Evolutionary conservation across 805 yeast species (phyloP).

Genomic region (Metschnikowia kofuensis): DNA sequence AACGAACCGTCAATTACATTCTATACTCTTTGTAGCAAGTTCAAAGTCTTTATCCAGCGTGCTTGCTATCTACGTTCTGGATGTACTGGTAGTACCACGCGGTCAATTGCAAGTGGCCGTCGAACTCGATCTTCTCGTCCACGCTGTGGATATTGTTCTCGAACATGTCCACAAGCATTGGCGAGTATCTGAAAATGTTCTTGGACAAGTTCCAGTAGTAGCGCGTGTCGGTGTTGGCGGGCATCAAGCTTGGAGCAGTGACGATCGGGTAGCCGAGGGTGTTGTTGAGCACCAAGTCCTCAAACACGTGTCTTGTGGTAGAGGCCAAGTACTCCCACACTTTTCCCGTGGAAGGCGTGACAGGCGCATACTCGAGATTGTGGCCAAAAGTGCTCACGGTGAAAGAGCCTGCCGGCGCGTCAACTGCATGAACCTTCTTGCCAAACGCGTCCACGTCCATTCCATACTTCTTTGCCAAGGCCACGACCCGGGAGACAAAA

Average conservation of each 20-base stretch:
- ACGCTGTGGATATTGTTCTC: constrained; percentile 43
- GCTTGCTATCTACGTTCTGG: constrained; percentile 16
- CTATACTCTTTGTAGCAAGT: neutral
- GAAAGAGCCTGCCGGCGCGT: constrained; percentile 6
- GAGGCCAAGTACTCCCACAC: constrained; percentile 45
- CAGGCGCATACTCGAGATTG: constrained; percentile 14
- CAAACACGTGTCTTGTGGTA: constrained; percentile 44
- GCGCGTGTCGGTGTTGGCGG: constrained; percentile 71
- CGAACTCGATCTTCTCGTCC: constrained; percentile 54
- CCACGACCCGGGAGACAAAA: constrained; percentile 30
- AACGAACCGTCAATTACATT: too few species aligned
- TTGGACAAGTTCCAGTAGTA: constrained; percentile 61
- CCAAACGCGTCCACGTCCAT: constrained; percentile 15
- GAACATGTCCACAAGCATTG: constrained; percentile 31
- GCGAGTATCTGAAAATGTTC: constrained; percentile 60
- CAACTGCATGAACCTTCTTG: constrained; percentile 1
- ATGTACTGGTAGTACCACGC: constrained; percentile 45
- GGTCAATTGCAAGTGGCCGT: constrained; percentile 57
- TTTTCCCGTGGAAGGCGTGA: constrained; percentile 22
- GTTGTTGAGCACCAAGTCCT: constrained; percentile 39
- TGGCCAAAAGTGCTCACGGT: constrained; percentile 4
- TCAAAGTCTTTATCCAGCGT: constrained; percentile 1
- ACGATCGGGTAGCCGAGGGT: constrained; percentile 26
- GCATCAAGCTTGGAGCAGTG: constrained; percentile 57
- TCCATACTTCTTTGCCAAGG: constrained; percentile 14